Evolutionary conservation across 306 rosid genomes (phyloP).

Genomic region (Rosa lucieae): DNA sequence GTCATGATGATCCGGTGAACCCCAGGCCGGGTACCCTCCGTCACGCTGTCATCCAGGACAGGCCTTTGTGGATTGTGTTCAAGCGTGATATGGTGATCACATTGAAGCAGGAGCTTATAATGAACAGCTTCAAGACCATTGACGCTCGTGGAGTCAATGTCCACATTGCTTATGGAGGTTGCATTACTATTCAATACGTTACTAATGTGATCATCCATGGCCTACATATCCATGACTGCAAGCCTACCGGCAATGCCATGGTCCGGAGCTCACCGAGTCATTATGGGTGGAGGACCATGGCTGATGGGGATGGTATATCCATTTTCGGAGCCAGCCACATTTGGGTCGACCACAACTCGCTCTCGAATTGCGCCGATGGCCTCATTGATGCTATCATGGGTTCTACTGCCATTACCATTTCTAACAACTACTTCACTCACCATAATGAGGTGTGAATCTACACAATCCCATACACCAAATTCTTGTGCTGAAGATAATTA

Average conservation of each 20-base stretch:
- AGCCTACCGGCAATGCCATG: conserved; percentile 90
- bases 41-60: conserved; percentile 83
- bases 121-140: conserved; percentile 98
- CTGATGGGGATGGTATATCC: conserved; percentile 90
- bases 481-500: background rate
- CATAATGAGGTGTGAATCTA: conserved; percentile 72
- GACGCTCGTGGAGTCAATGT: conserved; percentile 87
- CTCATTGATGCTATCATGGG: conserved; percentile 92
- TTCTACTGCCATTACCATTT: conserved; percentile 86
- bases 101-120: conserved; percentile 76
- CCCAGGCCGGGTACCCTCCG: conserved; percentile 91
- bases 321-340: conserved; percentile 81
- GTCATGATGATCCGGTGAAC: conserved; percentile 68
- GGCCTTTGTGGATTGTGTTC: conserved; percentile 92
- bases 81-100: conserved; percentile 96
- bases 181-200: conserved; percentile 81
- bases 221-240: conserved; percentile 79
- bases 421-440: conserved; percentile 87
- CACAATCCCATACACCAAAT: background rate
- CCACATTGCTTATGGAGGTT: conserved; percentile 86
- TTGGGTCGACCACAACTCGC: conserved; percentile 92
- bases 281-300: conserved; percentile 92
- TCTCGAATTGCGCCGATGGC: conserved; percentile 84
- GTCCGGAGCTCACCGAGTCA: conserved; percentile 92
- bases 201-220: conserved; percentile 93